Base-by-base conservation (phyloP, 441 rosid species). In the Eruca vesicaria region DNA sequence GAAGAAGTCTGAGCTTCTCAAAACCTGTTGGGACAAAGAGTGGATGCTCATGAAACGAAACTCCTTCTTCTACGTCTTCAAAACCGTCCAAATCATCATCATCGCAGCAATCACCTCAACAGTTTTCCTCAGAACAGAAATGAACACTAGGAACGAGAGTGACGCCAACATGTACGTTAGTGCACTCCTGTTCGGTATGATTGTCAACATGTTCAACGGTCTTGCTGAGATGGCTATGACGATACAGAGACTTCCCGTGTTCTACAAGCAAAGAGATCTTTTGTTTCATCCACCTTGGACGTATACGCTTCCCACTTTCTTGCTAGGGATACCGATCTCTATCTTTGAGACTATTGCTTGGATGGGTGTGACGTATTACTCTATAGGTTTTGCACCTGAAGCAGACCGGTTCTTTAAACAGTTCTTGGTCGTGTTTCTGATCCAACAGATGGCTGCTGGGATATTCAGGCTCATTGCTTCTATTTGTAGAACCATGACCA, bases 211-310 rank as follows among this genome's bases (percentile, higher is more conserved):
- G 92, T 93, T 90, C 78, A 90, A 91, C 77, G 97, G 99, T 15
- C 82, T 89, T 69, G 77, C 96, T 0, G 99, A 93, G 83, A 84
- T 96, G 11, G 52, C 93, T 0, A 28, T 91, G 73, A 78, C 81
- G 66, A 83, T 96, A 19, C 64, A 35, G 61, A 88, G 97, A 74
- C 95, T 96, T 76, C 98, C 97, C 0, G 97, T 91, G 73, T 91
- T 93, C 74, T 93, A 89, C 82, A 93, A 93, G 87, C 98, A 95
- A 33, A 88, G 99, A 57, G 99, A 95, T 63, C 94, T 93, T 32
- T 53, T 85, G 38, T 92, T 90, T 60, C 87, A 93, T 48, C 99
- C 99, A 4, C 82, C 90, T 4, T 91, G 98, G 98, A 76, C 95
- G 31, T 96, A 79, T 75, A 88, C 97, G 0, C 72, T 96, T 20